Evolutionary conservation across 306 rosid species (phyloP).

Genomic region (Ormosia emarginata): DNA sequence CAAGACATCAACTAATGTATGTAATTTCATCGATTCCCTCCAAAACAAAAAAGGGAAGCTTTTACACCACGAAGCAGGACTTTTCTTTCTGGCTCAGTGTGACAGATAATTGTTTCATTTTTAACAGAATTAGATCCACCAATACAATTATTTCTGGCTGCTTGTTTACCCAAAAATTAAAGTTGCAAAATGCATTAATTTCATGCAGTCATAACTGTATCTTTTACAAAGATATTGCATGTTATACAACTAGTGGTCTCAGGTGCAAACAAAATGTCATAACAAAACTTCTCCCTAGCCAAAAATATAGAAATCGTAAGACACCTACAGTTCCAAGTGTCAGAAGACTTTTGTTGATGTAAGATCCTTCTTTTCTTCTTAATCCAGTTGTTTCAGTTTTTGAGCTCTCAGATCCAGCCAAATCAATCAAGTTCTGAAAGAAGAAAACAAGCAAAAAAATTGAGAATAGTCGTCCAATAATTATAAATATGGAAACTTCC

Average conservation of each 20-base stretch:
- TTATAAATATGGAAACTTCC: background rate
- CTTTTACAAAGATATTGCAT: conserved; percentile 3
- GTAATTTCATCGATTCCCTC: background rate
- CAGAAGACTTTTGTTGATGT: conserved; percentile 95
- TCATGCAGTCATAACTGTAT: background rate
- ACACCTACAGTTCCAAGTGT: conserved; percentile 97
- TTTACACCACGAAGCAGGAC: background rate
- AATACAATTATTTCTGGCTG: background rate
- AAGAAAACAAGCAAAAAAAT: conserved; percentile 9
- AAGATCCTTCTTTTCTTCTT: conserved; percentile 97
- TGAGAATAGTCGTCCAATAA: background rate
- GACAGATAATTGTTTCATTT: background rate
- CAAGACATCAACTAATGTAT: conserved; percentile 9
- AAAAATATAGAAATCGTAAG: conserved; percentile 18
- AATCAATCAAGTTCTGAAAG: conserved; percentile 86
- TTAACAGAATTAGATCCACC: conserved; percentile 1
- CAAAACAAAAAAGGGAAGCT: background rate
- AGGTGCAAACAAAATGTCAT: background rate
- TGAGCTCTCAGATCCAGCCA: conserved; percentile 99
- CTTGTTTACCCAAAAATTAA: background rate
- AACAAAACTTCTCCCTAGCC: background rate
- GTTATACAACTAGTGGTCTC: background rate
- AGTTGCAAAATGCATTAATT: background rate
- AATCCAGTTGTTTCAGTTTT: conserved; percentile 98
- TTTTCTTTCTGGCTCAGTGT: background rate